Conservation (phyloP, 352 stramenopile genomes). For the Globisporangium alternatum region DNA sequence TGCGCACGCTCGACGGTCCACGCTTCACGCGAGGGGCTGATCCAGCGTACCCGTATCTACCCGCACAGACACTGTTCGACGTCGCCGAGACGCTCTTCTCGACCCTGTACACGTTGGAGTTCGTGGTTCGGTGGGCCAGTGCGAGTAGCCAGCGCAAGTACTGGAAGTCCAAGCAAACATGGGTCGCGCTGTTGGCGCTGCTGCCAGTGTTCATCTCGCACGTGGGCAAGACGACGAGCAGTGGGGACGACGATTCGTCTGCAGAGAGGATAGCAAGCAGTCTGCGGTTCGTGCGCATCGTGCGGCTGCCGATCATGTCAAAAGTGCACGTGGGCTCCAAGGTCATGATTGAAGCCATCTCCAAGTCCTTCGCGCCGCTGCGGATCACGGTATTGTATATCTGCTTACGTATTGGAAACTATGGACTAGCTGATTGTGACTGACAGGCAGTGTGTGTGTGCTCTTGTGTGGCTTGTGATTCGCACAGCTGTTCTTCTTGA, state of each 20-base stretch:
- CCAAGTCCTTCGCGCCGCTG: constrained; percentile 36
- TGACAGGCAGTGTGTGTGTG: not conserved
- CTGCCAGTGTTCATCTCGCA: constrained; percentile 28
- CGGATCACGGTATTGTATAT: constrained; percentile 37
- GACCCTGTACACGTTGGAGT: constrained; percentile 44
- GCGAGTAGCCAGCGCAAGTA: constrained; percentile 23
- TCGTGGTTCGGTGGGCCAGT: constrained; percentile 27
- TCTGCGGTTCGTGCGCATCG: constrained; percentile 34
- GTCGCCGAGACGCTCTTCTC: constrained; percentile 33
- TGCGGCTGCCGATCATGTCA: constrained; percentile 33
- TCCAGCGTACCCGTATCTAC: constrained; percentile 46
- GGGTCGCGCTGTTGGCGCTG: constrained; percentile 31
- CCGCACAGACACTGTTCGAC: constrained; percentile 24
- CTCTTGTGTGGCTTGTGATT: too few species aligned
- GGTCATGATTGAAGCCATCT: constrained; percentile 32
- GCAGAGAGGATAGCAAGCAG: not conserved
- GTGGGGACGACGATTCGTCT: constrained; percentile 17
- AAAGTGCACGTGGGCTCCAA: constrained; percentile 43
- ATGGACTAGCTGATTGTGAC: not conserved
- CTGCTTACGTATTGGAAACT: not conserved
- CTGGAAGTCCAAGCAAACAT: constrained; percentile 33
- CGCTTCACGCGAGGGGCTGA: constrained; percentile 31
- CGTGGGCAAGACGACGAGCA: not conserved
- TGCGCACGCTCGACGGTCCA: constrained; percentile 51
- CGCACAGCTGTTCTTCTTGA: constrained; percentile 54